phyloP scores from a whole-genome alignment of 2,329 filamentous ascomycete species.

The Cercospora citrullina region DNA sequence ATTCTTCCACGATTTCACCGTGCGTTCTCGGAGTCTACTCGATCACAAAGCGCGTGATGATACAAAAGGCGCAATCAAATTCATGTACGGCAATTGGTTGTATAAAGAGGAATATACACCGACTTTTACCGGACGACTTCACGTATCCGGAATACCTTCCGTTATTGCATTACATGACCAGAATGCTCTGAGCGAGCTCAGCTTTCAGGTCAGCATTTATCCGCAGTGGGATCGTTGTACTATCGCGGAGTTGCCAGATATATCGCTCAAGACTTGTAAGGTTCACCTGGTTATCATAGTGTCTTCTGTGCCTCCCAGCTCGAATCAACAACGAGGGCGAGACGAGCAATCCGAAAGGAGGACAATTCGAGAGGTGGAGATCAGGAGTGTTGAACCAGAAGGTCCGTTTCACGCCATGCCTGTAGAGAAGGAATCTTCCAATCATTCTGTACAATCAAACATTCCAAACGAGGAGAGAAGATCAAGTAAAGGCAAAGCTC shows the following conservation, averaged over 20 bases:
- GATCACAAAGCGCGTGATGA: background rate
- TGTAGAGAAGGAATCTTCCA: background rate
- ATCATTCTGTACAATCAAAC: background rate
- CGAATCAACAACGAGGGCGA: background rate
- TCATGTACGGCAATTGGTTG: background rate
- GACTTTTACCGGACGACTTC: background rate
- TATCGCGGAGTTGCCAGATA: background rate
- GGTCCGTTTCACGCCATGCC: constrained; percentile 2
- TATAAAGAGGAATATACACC: background rate
- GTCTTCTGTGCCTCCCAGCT: background rate
- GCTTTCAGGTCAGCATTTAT: constrained; percentile 1
- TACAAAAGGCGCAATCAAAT: background rate
- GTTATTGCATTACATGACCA: background rate
- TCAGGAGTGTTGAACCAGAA: background rate
- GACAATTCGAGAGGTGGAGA: background rate
- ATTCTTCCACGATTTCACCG: background rate
- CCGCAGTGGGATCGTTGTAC: background rate
- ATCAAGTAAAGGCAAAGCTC: background rate
- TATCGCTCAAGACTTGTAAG: background rate
- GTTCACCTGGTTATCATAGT: background rate
- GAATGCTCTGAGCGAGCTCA: background rate
- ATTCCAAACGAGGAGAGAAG: background rate
- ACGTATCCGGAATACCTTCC: background rate
- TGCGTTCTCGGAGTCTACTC: background rate
- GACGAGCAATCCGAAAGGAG: background rate